Evolutionary conservation across 768 basidiomycete species (phyloP).

Genomic region (Suillus lakei): DNA sequence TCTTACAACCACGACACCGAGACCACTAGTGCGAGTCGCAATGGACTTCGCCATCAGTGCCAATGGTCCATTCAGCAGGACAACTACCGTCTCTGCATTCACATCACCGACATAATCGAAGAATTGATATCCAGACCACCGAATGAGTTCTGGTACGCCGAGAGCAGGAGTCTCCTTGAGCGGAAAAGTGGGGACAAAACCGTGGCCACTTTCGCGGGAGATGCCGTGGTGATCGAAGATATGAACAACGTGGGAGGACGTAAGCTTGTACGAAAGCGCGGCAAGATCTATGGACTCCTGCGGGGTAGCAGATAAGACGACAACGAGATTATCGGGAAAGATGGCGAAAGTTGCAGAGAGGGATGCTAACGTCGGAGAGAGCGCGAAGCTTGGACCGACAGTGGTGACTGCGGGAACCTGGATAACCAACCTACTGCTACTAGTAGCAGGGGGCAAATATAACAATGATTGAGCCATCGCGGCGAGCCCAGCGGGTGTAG

Average conservation of each 20-base stretch:
- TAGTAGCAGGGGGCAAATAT: conserved; percentile 66
- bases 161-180: conserved; percentile 33
- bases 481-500: conserved; percentile 82
- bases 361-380: conserved; percentile 78
- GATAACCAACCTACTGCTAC: conserved; percentile 73
- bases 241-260: conserved; percentile 76
- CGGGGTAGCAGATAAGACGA: conserved; percentile 84
- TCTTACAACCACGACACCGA: conserved; percentile 75
- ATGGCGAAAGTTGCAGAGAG: conserved; percentile 63
- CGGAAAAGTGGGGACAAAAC: conserved; percentile 45
- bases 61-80: conserved; percentile 77
- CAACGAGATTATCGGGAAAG: conserved; percentile 66
- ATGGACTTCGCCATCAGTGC: conserved; percentile 66
- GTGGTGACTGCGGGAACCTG: conserved; percentile 82
- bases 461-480: conserved; percentile 81
- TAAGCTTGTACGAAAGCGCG: conserved; percentile 71
- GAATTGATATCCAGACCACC: conserved; percentile 64
- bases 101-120: conserved; percentile 78
- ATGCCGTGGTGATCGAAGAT: conserved; percentile 88
- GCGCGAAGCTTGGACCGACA: conserved; percentile 64
- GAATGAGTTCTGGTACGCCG: conserved; percentile 53
- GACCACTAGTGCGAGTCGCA: conserved; percentile 45
- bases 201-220: conserved; percentile 74
- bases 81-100: conserved; percentile 66
- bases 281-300: conserved; percentile 84